Percentiles rank a stretch among this genome's conserved stretches.
phyloP scores from a whole-genome alignment of 2,329 filamentous ascomycete species.

The Pseudogymnoascus sp. region DNA sequence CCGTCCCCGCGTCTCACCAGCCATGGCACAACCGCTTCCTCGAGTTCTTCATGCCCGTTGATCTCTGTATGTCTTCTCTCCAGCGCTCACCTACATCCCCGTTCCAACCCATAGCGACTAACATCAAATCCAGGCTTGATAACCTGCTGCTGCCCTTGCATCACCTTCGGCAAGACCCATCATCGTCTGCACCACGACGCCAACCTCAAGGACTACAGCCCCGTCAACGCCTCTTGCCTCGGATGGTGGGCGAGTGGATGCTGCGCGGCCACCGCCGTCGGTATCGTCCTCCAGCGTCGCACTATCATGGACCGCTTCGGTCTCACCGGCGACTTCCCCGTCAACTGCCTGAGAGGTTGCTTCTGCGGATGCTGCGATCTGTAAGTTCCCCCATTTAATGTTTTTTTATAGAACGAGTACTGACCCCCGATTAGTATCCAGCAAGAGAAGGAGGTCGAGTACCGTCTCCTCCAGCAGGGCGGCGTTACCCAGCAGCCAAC shows the following conservation, averaged over 20 bases:
- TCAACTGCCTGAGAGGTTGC: conserved; percentile 21
- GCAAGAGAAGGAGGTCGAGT: conserved; percentile 19
- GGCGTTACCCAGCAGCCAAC: conserved; percentile 4
- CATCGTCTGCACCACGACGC: conserved; percentile 28
- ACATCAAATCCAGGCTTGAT: conserved; percentile 22
- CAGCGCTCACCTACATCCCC: background rate
- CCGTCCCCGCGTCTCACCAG: conserved; percentile 1
- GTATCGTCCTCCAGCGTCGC: conserved; percentile 21
- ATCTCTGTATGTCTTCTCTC: conserved; percentile 17
- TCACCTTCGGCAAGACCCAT: conserved; percentile 31
- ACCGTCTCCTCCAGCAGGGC: conserved; percentile 14
- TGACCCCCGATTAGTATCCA: conserved; percentile 15
- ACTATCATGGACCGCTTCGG: conserved; percentile 24
- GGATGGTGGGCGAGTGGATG: conserved; percentile 20
- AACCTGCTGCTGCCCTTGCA: conserved; percentile 30
- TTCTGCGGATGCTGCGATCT: conserved; percentile 26
- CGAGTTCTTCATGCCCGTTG: conserved; percentile 23
- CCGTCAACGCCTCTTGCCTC: conserved; percentile 27
- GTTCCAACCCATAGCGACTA: background rate
- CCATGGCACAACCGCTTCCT: conserved; percentile 20
- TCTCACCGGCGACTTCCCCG: conserved; percentile 22
- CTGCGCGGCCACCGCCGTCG: conserved; percentile 20
- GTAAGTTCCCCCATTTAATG: background rate
- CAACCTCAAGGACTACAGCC: conserved; percentile 27
- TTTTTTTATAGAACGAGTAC: background rate